Evolutionary conservation across 352 stramenopile genomes (phyloP).

Genomic region (Phytophthora vignae): DNA sequence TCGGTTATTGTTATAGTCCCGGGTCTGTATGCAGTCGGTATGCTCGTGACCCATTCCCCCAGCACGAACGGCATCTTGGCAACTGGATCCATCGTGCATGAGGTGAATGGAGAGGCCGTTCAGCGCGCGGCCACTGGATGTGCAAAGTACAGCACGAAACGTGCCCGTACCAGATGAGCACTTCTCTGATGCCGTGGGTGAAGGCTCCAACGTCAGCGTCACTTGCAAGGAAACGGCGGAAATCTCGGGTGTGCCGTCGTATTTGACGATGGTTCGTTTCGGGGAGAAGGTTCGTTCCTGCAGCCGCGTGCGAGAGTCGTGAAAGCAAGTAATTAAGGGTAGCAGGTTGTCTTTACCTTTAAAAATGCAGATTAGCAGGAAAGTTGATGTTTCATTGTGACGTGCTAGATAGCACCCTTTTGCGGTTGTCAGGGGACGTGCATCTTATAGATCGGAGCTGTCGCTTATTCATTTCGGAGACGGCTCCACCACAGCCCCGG

Average conservation of each 20-base stretch:
- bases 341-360: no score
- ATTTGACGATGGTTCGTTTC: conserved; percentile 14
- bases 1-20: neutral
- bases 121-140: neutral
- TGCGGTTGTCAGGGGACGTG: no score
- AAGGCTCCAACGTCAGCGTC: neutral
- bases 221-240: neutral
- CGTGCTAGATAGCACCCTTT: no score
- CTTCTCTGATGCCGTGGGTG: conserved; percentile 1
- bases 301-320: no score
- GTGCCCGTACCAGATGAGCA: no score
- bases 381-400: no score
- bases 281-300: neutral
- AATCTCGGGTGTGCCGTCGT: conserved; percentile 2
- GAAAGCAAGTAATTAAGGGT: no score
- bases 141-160: neutral
- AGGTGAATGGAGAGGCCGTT: no score
- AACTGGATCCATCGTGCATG: conserved; percentile 4
- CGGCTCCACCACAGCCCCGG: no score
- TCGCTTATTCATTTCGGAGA: no score
- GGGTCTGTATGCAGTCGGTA: conserved; percentile 13
- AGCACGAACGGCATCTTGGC: neutral
- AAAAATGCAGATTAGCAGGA: no score
- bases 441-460: no score
- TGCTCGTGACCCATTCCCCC: conserved; percentile 21